Percentiles rank a stretch among this genome's conserved stretches.
These are phyloP conservation scores for Tympanopsis confertula DNA, from an alignment of 2,329 filamentous ascomycete species.

Conservation along the genomic window DNA sequence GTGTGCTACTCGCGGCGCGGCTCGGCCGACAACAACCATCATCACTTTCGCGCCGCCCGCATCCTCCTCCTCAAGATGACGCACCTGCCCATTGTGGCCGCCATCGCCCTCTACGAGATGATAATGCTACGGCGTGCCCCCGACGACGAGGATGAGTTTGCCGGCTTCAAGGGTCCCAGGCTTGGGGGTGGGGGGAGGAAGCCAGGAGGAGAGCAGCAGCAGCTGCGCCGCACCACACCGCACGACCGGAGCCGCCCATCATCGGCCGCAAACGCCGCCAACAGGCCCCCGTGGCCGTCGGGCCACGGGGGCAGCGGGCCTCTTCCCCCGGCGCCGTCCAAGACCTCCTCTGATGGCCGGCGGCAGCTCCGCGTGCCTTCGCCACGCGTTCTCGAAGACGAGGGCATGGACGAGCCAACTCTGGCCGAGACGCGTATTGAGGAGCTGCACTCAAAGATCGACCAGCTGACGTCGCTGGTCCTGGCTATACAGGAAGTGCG, in stretches of 20 bases:
- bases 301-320: conserved; percentile 5
- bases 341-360: background rate
- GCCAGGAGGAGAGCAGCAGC: background rate
- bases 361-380: background rate
- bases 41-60: conserved; percentile 44
- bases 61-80: conserved; percentile 52
- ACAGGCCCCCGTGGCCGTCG: background rate
- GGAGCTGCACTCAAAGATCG: conserved; percentile 4
- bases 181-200: conserved; percentile 9
- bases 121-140: conserved; percentile 21
- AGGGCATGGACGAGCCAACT: conserved; percentile 21
- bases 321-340: conserved; percentile 8
- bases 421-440: conserved; percentile 11
- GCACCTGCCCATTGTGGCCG: conserved; percentile 56
- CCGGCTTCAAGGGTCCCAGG: conserved; percentile 33
- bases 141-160: conserved; percentile 26
- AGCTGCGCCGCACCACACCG: conserved; percentile 7
- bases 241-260: conserved; percentile 7
- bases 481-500: conserved; percentile 6
- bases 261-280: conserved; percentile 5
- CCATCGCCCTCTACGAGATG: conserved; percentile 58
- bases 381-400: conserved; percentile 15
- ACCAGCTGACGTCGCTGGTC: conserved; percentile 6
- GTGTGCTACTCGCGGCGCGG: conserved; percentile 28
- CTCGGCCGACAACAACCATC: conserved; percentile 43